A percentile compares a stretch with the other conserved stretches of the same genome.
Conservation (phyloP, 768 basidiomycete species). For the Royoungia palumana region DNA sequence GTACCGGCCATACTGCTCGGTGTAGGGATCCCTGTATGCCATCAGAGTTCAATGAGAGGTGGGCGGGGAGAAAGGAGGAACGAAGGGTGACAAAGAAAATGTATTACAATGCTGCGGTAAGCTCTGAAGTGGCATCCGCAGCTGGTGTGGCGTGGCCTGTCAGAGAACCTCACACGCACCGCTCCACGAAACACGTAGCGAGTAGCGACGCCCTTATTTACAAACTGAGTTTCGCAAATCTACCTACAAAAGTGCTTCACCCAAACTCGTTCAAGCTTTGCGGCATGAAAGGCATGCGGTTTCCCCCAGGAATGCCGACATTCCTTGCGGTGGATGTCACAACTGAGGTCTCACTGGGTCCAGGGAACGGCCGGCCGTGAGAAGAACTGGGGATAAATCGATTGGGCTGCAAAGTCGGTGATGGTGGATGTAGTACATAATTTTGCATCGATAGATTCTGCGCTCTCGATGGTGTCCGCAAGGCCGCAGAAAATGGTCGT, state of each 20-base stretch:
- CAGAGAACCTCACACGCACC: constrained; percentile 11
- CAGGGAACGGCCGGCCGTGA: constrained; percentile 22
- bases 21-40: constrained; percentile 59
- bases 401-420: constrained; percentile 23
- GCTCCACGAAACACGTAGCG: background rate
- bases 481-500: constrained; percentile 23
- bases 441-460: constrained; percentile 14
- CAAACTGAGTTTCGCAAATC: background rate
- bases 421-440: constrained; percentile 1
- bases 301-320: constrained; percentile 32
- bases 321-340: constrained; percentile 1
- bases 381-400: constrained; percentile 32
- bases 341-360: constrained; percentile 6
- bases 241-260: constrained; percentile 14
- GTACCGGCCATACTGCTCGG: constrained; percentile 31
- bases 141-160: constrained; percentile 13
- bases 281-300: constrained; percentile 55
- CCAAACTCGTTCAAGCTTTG: constrained; percentile 32
- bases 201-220: too few species aligned
- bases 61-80: background rate
- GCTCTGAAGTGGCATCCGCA: background rate
- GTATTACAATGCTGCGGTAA: constrained; percentile 19
- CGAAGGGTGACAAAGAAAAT: too few species aligned
- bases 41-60: constrained; percentile 10
- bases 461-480: constrained; percentile 27